Conservation (phyloP, 257 asterid species). For the Solanum tarijense region DNA sequence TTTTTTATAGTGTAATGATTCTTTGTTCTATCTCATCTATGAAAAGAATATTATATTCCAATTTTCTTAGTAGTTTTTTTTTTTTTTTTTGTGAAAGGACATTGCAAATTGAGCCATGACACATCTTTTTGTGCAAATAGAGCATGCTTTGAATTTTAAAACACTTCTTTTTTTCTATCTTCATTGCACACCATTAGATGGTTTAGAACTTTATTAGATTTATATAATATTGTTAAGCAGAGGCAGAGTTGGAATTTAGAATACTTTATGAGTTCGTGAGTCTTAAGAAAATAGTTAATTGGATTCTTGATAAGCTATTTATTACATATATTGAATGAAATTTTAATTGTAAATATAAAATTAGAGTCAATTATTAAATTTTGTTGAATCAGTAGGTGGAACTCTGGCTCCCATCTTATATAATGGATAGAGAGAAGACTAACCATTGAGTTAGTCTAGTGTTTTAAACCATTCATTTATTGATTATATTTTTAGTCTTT, state of each 20-base stretch:
- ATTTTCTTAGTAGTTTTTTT: background rate
- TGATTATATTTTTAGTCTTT: background rate
- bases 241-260: background rate
- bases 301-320: background rate
- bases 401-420: background rate
- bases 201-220: background rate
- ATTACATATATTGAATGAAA: background rate
- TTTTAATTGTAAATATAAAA: background rate
- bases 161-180: background rate
- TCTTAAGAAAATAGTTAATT: background rate
- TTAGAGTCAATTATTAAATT: background rate
- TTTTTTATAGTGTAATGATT: conserved; percentile 3
- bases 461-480: background rate
- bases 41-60: conserved; percentile 1
- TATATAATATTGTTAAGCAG: background rate
- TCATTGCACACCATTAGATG: background rate
- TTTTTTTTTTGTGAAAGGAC: background rate
- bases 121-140: background rate
- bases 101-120: background rate
- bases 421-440: background rate
- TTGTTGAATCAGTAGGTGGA: background rate
- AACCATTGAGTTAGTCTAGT: background rate
- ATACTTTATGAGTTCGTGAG: background rate
- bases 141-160: background rate
- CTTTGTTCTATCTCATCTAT: conserved; percentile 4